Base-by-base conservation (phyloP, 306 rosid species). In the Fagus crenata region DNA sequence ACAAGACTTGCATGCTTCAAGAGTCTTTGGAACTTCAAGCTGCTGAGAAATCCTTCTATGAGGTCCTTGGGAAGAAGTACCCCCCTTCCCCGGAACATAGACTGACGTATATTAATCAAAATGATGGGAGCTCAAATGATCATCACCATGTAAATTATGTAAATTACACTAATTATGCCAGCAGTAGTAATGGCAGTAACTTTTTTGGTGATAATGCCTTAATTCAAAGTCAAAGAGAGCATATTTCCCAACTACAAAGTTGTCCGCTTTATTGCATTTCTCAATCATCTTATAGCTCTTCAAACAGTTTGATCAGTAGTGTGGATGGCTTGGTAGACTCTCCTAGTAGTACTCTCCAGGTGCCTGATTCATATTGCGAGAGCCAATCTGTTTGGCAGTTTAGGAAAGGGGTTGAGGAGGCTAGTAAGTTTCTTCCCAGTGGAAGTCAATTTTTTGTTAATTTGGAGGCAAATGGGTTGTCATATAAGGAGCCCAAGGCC, bases 11-110 rank as follows among this genome's bases (percentile, higher is more conserved):
- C 75, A 89, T 88, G 93, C 90, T 87, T 77, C 93, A 92, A 77
- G 97, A 91, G 81, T 95, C 99, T 77, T 82, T 92, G 81, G 98
- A 92, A 83, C 96, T 95, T 87, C 96, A 92, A 72, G 92, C 90
- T 17, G 97, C 99, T 2, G 99, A 92, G 87, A 91, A 86, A 85
- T 80, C 98, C 1, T 88, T 96, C 67, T 96, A 96, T 54, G 99
- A 96, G 17, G 97, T 86, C 39, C 89, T 96, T 67, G 98, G 98
- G 7, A 82, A 96, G 77, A 87, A 91, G 60, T 92, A 92, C 39
- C 97, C 99, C n/a, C 90, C 90, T 75, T 89, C 85, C 39, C 87
- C 86, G 0, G 85, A 85, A 63, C 87, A 70, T 51, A 75, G 70
- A 80, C 74, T 53, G 4, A 49, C 67, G 40, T 69, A 61, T 71